Conservation (phyloP, 2,329 filamentous ascomycete genomes). For the Scytalidium sp. region DNA sequence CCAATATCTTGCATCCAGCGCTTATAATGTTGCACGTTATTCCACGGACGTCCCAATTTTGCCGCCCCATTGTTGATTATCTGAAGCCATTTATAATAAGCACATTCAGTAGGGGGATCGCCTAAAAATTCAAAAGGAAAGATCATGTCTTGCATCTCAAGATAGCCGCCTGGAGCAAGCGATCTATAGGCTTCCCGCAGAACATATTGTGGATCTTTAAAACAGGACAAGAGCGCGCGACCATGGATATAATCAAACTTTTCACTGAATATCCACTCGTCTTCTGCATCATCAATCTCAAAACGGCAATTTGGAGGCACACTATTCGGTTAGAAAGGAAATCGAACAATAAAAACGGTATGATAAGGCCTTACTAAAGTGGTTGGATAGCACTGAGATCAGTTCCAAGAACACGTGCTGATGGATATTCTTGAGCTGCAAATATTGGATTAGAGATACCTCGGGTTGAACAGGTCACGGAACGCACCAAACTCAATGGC, state of each 20-base stretch:
- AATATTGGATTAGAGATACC: not conserved
- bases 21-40: conserved; percentile 14
- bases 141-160: conserved; percentile 4
- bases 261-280: conserved; percentile 41
- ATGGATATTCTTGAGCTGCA: conserved; percentile 1
- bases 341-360: no score
- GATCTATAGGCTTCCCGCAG: not conserved
- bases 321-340: not conserved
- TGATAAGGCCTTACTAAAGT: not conserved
- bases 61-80: conserved; percentile 8
- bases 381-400: conserved; percentile 5
- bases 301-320: conserved; percentile 45
- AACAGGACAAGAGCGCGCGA: conserved; percentile 4
- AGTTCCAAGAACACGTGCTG: not conserved
- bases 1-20: conserved; percentile 25
- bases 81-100: conserved; percentile 10
- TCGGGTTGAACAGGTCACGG: not conserved
- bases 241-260: conserved; percentile 44
- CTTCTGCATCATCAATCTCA: conserved; percentile 47
- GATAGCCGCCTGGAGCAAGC: conserved; percentile 3
- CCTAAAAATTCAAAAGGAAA: conserved; percentile 3
- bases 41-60: conserved; percentile 18
- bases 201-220: conserved; percentile 1
- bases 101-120: not conserved
- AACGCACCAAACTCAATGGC: conserved; percentile 1